Percentiles rank a stretch among this genome's conserved stretches.
phyloP scores from a whole-genome alignment of 768 basidiomycete genomes.

The Leccinum obscurum region DNA sequence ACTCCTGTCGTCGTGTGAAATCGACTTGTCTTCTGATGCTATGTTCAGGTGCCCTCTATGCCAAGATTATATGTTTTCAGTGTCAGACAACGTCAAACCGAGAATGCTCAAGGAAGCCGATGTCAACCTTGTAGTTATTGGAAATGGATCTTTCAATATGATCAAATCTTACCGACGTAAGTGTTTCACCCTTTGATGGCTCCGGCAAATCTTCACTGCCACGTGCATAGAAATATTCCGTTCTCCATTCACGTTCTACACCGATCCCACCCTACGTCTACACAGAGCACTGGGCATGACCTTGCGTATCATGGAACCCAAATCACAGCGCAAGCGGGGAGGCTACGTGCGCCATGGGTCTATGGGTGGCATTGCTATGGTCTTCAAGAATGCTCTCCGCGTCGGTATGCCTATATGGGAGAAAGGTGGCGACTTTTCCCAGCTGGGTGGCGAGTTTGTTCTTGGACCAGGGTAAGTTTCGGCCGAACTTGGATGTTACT shows the following conservation, averaged over 20 bases:
- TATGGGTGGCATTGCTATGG: constrained; percentile 70
- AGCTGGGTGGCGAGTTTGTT: constrained; percentile 90
- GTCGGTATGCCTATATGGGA: constrained; percentile 83
- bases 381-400: constrained; percentile 66
- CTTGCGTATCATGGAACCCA: constrained; percentile 42
- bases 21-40: constrained; percentile 2
- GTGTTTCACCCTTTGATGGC: constrained; percentile 24
- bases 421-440: constrained; percentile 70
- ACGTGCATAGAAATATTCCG: constrained; percentile 59
- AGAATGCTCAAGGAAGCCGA: constrained; percentile 48
- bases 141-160: constrained; percentile 76
- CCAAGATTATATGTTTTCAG: constrained; percentile 83
- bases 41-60: constrained; percentile 68
- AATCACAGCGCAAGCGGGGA: constrained; percentile 45
- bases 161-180: constrained; percentile 70
- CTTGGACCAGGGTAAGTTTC: constrained; percentile 58
- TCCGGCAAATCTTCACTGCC: not conserved
- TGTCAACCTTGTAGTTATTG: constrained; percentile 69
- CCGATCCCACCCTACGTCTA: constrained; percentile 69
- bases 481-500: constrained; percentile 19
- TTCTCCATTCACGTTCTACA: constrained; percentile 73
- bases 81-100: constrained; percentile 49
- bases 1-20: constrained; percentile 7
- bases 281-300: constrained; percentile 81
- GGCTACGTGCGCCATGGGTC: constrained; percentile 66